These are phyloP conservation scores for Cytospora paraplurivora DNA, from an alignment of 2,329 filamentous ascomycete genomes.

Conservation along the genomic window DNA sequence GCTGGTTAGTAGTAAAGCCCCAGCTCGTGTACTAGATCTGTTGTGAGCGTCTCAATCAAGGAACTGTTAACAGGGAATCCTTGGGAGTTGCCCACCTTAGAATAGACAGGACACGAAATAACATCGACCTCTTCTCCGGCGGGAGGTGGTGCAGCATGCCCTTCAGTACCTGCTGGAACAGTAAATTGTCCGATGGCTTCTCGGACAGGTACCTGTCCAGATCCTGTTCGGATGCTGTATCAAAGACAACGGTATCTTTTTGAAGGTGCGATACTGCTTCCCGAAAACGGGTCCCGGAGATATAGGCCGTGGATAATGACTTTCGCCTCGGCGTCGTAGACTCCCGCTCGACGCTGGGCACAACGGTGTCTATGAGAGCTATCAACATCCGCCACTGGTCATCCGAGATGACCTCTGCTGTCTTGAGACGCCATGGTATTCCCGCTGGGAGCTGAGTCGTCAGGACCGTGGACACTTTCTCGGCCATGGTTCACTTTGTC, in stretches of 20 bases:
- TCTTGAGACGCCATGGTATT: constrained; percentile 35
- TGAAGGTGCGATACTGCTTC: constrained; percentile 14
- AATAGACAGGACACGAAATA: constrained; percentile 28
- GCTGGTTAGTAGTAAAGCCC: constrained; percentile 23
- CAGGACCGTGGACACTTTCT: neutral
- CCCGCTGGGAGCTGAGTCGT: constrained; percentile 22
- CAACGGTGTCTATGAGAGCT: constrained; percentile 33
- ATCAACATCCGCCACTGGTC: constrained; percentile 33
- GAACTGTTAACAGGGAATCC: neutral
- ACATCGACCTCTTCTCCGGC: constrained; percentile 21
- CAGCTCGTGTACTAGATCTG: constrained; percentile 15
- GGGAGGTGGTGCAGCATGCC: constrained; percentile 30
- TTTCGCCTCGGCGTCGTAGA: constrained; percentile 21
- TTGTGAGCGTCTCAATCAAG: neutral
- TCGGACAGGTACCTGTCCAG: constrained; percentile 33
- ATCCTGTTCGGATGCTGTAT: constrained; percentile 20
- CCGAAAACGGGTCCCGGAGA: constrained; percentile 29
- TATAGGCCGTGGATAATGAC: constrained; percentile 21
- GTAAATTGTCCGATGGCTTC: constrained; percentile 29
- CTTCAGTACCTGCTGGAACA: constrained; percentile 31
- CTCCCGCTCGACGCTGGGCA: constrained; percentile 30
- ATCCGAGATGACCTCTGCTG: constrained; percentile 24
- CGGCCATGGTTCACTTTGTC: constrained; percentile 1
- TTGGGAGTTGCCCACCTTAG: constrained; percentile 23
- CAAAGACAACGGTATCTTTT: constrained; percentile 20